Evolutionary conservation across 73 alveolate genomes (phyloP), one percentile per base, ranked within the genome.

Genomic region (Stentor roeselii): DNA sequence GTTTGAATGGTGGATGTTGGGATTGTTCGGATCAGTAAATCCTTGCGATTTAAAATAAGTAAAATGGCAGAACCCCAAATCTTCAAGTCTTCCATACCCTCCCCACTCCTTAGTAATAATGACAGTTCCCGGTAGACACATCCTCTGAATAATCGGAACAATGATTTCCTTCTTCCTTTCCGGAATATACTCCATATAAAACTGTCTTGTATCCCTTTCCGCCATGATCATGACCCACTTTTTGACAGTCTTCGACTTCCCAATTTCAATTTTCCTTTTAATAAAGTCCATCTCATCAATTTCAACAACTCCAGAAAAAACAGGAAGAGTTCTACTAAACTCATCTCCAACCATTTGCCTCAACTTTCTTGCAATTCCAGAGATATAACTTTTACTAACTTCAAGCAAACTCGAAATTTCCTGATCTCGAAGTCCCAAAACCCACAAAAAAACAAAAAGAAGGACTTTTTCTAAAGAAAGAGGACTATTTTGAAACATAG

Each of bases 71-170:
- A 30, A 67, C 37, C 80, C 80, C 15, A 21, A 34, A 2, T 67
- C 80, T 67, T 67, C 80, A 0, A 67, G 41, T 67, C 80, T 67
- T 67, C 80, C 80, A 40, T 67, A 67, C 2, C 80, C n/a, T 1
- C 50, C 80, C 80, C n/a, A 32, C 2, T 67, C 21, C 2, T 67
- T 32, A 30, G 80, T 67, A 30, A 67, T 67, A n/a, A 67, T 32
- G 34, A 67, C 41, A 30, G 80, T 67, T 40, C 80, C 80, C 34
- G 37, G 41, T 30, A 21, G 41, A 32, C 80, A 67, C 42, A 21
- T 36, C 41, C 34, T 67, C 34, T 67, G 80, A 40, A 67, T 67
- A 27, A 67, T 67, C 11, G 80, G 80, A 2, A 67, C 42, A 0
- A 67, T 67, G 21, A 21, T 11, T 67, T 67, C 80, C 34, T n/a